Percentiles rank a stretch among this genome's conserved stretches.
These are phyloP conservation scores for Tylopilus balloui DNA, from an alignment of 768 basidiomycete genomes.

Conservation along the genomic window DNA sequence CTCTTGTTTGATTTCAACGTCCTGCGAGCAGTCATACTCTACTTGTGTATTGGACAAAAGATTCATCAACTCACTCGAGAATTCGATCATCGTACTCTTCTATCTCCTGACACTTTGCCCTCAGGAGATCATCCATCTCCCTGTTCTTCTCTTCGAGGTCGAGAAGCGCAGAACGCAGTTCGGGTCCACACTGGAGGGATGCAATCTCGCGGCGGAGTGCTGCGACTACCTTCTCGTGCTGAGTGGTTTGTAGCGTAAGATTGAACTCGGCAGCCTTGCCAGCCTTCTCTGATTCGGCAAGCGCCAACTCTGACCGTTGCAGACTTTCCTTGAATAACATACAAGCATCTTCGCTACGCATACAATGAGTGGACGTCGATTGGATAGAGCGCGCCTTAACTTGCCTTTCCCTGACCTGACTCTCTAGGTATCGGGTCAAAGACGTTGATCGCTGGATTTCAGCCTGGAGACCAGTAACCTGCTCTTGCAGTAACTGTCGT, in stretches of 20 bases:
- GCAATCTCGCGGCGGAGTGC: slow-evolving; percentile 56
- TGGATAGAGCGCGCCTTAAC: slow-evolving; percentile 12
- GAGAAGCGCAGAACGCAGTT: slow-evolving; percentile 49
- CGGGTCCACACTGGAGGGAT: slow-evolving; percentile 47
- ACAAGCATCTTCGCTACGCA: slow-evolving; percentile 46
- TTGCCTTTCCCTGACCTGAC: slow-evolving; percentile 59
- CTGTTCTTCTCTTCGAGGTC: slow-evolving; percentile 66
- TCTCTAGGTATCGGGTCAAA: slow-evolving; percentile 57
- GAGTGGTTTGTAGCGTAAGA: slow-evolving; percentile 57
- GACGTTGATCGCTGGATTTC: slow-evolving; percentile 64
- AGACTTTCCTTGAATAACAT: slow-evolving; percentile 37
- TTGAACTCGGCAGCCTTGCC: slow-evolving; percentile 62
- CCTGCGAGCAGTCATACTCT: slow-evolving; percentile 34
- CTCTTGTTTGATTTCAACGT: slow-evolving; percentile 81
- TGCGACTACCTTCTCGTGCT: slow-evolving; percentile 61
- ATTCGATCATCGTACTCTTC: slow-evolving; percentile 81
- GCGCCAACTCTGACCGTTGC: slow-evolving; percentile 39
- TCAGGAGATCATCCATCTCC: slow-evolving; percentile 73
- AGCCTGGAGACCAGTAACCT: slow-evolving; percentile 56
- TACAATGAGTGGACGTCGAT: slow-evolving; percentile 4
- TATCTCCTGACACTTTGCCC: slow-evolving; percentile 68
- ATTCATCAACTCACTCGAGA: slow-evolving; percentile 51
- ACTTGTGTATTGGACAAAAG: slow-evolving; percentile 3
- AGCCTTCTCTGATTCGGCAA: slow-evolving; percentile 52
- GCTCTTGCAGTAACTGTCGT: slow-evolving; percentile 46